phyloP scores from a whole-genome alignment of 164 flowering plant species.

The Vitis amurensis region DNA sequence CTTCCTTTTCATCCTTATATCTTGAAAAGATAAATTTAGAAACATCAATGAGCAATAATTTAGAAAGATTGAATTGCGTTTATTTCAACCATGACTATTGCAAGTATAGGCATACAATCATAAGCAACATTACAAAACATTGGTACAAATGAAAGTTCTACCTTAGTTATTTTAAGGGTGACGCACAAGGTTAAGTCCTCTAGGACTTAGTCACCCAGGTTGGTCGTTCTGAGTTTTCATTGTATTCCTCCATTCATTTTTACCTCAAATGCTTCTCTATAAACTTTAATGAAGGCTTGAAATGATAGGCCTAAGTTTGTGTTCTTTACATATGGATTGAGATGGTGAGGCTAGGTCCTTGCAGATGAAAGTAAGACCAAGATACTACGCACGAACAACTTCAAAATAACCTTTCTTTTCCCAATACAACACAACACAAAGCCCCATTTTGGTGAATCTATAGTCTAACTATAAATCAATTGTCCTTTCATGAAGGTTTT shows the following conservation, averaged over 20 bases:
- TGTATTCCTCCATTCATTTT: neutral
- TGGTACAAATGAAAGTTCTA: too few relatives aligned
- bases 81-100: too few relatives aligned
- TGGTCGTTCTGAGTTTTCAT: neutral
- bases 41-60: too few relatives aligned
- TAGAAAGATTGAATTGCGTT: too few relatives aligned
- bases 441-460: too few relatives aligned
- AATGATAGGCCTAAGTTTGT: neutral
- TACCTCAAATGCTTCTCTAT: neutral
- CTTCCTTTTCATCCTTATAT: too few relatives aligned
- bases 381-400: neutral
- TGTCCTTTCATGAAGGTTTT: too few relatives aligned
- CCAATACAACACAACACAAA: too few relatives aligned
- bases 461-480: too few relatives aligned
- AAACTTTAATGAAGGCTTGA: neutral
- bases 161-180: neutral
- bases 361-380: conserved; percentile 11
- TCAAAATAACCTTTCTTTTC: conserved; percentile 2
- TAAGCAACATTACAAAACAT: too few relatives aligned
- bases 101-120: too few relatives aligned
- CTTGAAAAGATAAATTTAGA: too few relatives aligned
- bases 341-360: conserved; percentile 5
- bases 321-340: neutral
- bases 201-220: conserved; percentile 11
- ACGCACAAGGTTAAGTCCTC: conserved; percentile 19